phyloP scores from a whole-genome alignment of 768 basidiomycete genomes.

The Phlegmacium glaucopus region DNA sequence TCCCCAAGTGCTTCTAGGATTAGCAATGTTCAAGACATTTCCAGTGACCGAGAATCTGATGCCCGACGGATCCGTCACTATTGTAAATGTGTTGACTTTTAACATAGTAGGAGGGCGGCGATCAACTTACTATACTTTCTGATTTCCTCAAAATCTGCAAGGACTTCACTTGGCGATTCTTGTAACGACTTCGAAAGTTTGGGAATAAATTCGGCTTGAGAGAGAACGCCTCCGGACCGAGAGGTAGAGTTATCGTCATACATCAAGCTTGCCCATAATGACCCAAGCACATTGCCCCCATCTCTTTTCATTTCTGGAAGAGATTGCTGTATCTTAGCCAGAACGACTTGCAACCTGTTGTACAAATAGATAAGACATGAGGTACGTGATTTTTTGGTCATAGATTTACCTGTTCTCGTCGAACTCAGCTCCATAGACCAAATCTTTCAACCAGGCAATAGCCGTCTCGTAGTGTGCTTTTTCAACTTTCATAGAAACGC shows the following conservation, averaged over 20 bases:
- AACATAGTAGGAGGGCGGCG: neutral
- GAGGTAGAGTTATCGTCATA: conserved; percentile 70
- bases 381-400: neutral
- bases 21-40: conserved; percentile 63
- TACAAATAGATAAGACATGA: conserved; percentile 1
- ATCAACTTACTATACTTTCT: conserved; percentile 56
- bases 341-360: conserved; percentile 71
- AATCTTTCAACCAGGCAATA: conserved; percentile 81
- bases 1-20: conserved; percentile 73
- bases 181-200: conserved; percentile 68
- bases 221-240: conserved; percentile 62
- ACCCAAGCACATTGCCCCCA: conserved; percentile 74
- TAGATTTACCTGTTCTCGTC: conserved; percentile 68
- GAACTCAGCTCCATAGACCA: conserved; percentile 74
- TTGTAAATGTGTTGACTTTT: neutral
- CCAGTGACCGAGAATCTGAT: conserved; percentile 91
- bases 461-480: conserved; percentile 73
- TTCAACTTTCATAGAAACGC: conserved; percentile 84
- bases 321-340: conserved; percentile 87
- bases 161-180: conserved; percentile 65
- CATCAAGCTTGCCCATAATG: conserved; percentile 64
- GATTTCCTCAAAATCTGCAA: conserved; percentile 73
- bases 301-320: conserved; percentile 91
- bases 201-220: conserved; percentile 79
- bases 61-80: conserved; percentile 81